Evolutionary conservation across 345 rosid genomes (phyloP), one percentile per base, ranked within the genome.

Genomic region (Acer negundo): DNA sequence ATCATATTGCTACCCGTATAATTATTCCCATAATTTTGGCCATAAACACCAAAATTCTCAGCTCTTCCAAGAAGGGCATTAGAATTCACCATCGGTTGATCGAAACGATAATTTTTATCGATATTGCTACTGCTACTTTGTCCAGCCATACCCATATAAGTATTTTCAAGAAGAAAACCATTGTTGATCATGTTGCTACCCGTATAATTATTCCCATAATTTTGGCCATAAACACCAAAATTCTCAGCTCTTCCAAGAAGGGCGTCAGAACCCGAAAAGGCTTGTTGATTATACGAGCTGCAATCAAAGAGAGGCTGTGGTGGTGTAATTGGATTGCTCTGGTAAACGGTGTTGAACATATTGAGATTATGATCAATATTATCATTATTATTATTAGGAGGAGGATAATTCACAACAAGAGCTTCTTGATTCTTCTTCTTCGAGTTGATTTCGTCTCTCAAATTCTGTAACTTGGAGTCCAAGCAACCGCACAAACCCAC

Each of bases 401-500:
- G 3, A 72, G 35, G n/a, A n/a, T n/a, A 4, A 31, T 31, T 31
- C 38, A 23, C 55, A 20, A 20, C 66, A 15, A 40, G 3, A 44
- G 59, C 69, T 3, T 9, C 46, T 46, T 24, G 19, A 9, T 46
- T 24, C 56, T 35, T 35, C 38, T 24, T 38, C 58, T 13, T 72
- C 74, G 31, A 59, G 38, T 19, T 15, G 23, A 72, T 59, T 59
- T 19, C 59, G 15, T 72, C 67, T 6, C 65, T 73, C 67, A 42
- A 47, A 74, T 2, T 26, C 42, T 4, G 23, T 63, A 46, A 62
- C 77, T 63, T 74, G 42, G 17, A 62, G 28, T 47, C 69, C 59
- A 74, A 61, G 77, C 17, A 40, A 62, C 7, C 6, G 3, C 44
- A 24, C 26, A 62, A 12, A 62, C 26, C 19, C 69, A 2, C 6